These are phyloP conservation scores for Termitomyces sp. DNA, from an alignment of 768 basidiomycete genomes.

Conservation along the genomic window DNA sequence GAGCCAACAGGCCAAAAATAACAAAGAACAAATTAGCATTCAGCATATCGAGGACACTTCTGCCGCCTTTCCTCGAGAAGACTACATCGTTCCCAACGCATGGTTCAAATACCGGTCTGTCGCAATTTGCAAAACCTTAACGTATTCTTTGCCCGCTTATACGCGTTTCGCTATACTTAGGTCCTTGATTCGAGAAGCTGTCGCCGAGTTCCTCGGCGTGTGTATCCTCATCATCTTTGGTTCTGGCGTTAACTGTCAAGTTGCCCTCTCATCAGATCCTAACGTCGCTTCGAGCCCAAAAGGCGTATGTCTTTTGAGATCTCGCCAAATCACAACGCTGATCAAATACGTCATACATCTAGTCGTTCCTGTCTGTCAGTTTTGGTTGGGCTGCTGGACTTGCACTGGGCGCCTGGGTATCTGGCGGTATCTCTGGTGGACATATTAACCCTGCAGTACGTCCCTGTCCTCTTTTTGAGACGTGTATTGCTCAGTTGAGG, in stretches of 20 bases:
- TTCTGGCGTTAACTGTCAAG: conserved; percentile 53
- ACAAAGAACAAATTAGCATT: background rate
- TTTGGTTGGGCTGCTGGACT: conserved; percentile 58
- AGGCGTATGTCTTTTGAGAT: conserved; percentile 41
- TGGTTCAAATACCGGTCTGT: conserved; percentile 55
- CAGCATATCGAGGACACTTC: background rate
- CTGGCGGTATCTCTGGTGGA: conserved; percentile 64
- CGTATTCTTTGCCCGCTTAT: background rate
- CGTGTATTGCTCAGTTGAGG: background rate
- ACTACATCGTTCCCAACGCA: conserved; percentile 40
- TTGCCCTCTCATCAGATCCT: conserved; percentile 40
- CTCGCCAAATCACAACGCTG: background rate
- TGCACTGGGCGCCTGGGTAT: conserved; percentile 65
- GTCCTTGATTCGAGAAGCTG: conserved; percentile 52
- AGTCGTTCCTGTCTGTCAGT: conserved; percentile 45
- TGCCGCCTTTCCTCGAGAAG: conserved; percentile 6
- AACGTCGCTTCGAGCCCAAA: conserved; percentile 41
- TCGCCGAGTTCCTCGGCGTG: conserved; percentile 60
- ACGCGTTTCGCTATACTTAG: background rate
- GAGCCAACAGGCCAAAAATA: background rate
- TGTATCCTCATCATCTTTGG: conserved; percentile 58
- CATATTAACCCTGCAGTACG: conserved; percentile 71
- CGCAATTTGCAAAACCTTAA: background rate
- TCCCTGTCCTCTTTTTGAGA: conserved; percentile 1
- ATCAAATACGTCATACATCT: conserved; percentile 3